Conservation (phyloP, 768 basidiomycete species). For the Suillus lakei region DNA sequence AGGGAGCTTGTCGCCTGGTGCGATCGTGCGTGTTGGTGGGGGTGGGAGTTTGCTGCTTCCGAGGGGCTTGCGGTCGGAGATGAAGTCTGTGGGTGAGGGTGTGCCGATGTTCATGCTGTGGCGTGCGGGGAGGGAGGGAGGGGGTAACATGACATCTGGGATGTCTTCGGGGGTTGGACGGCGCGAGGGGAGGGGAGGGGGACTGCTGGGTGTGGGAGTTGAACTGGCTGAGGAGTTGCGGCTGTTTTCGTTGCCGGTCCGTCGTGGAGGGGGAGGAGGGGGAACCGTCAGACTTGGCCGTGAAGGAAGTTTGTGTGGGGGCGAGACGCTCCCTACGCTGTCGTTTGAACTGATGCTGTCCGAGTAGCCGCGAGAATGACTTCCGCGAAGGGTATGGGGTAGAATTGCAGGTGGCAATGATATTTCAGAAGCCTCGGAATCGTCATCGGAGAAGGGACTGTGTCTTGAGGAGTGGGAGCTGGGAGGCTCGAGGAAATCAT, state of each 20-base stretch:
- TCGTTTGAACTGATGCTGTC: conserved; percentile 25
- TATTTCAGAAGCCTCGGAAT: conserved; percentile 32
- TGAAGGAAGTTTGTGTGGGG: conserved; percentile 25
- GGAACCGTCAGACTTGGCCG: conserved; percentile 22
- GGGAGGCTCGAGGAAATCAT: conserved; percentile 22
- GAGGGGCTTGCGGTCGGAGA: conserved; percentile 29
- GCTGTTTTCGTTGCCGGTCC: conserved; percentile 4
- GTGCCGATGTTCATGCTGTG: conserved; percentile 31
- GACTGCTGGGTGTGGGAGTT: conserved; percentile 24
- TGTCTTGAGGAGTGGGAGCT: conserved; percentile 23
- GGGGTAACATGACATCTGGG: conserved; percentile 11
- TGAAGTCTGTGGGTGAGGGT: neutral
- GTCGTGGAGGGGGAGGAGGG: conserved; percentile 27
- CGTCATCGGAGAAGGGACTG: conserved; percentile 37
- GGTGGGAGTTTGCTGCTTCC: conserved; percentile 57
- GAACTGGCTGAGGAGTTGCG: conserved; percentile 8
- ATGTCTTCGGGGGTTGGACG: conserved; percentile 16
- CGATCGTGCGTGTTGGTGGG: conserved; percentile 78
- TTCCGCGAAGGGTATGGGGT: conserved; percentile 12
- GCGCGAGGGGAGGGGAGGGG: conserved; percentile 49
- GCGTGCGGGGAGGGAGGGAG: conserved; percentile 45
- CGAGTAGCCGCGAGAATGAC: conserved; percentile 17
- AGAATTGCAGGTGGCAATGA: conserved; percentile 15
- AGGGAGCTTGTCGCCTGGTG: conserved; percentile 70
- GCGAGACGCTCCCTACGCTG: conserved; percentile 15